Evolutionary conservation across 2,329 filamentous ascomycete genomes (phyloP), one percentile per base, ranked within the genome.

Genomic region (Zymoseptoria pseudotritici): DNA sequence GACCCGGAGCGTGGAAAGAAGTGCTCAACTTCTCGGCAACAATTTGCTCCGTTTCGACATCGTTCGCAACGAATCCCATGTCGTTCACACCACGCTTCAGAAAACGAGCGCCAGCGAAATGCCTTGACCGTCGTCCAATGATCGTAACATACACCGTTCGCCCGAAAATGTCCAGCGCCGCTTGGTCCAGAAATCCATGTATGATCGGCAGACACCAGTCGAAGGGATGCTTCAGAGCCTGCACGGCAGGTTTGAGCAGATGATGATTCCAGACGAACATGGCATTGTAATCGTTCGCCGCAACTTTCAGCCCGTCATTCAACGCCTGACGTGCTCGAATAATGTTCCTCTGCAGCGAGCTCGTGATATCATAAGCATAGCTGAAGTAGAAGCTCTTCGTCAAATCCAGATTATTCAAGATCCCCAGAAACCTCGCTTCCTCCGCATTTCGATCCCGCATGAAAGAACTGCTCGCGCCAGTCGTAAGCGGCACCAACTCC

Each of bases 251-350:
- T 61, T 87, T 81, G 19, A 99, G 81, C 4, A 99, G 81, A 73
- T 97, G 89, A 66, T 90, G 85, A 68, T 99, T 99, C 94, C 94
- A 99, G 2, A 97, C 89, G 71, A 99, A 99, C 94, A 99, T 99
- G 49, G 88, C 85, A 69, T 97, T 96, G 72, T 88, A 88, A 66
- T 91, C 85, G 50, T 80, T 79, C 6, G 62, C 59, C 2, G 82
- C 80, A 26, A 83, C 82, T 1, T 83, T 78, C 11, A 81, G 75
- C 1, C 89, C 90, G 61, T 86, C 80, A 29, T 84, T 82, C 55
- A 96, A 76, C 2, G 87, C 85, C 54, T 83, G 80, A 49, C 94
- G 83, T 74, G 97, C 91, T 31, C 86, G 83, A 20, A 86, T 87
- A 62, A 99, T 91, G 69, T 99, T 99, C 70, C 93, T 86, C 73